Percentiles rank a stretch among this genome's conserved stretches.
phyloP scores from a whole-genome alignment of 2,329 filamentous ascomycete genomes.

The Aspergillus ochraceoroseus region DNA sequence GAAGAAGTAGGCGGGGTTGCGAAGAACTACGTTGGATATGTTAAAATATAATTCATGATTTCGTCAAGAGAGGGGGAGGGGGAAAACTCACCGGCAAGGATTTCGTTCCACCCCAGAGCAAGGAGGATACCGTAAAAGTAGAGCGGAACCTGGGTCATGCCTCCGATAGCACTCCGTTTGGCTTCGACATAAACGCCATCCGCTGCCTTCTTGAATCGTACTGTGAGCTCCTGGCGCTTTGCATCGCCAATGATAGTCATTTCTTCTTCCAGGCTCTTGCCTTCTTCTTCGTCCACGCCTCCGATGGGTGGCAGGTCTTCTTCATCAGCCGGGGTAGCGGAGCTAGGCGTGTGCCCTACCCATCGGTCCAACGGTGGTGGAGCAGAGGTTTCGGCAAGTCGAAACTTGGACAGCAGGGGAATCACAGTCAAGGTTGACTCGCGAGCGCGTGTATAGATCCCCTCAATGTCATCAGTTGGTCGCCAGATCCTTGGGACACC shows the following conservation, averaged over 20 bases:
- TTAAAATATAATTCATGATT: too few species aligned
- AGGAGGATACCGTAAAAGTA: constrained; percentile 91
- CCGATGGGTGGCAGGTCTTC: constrained; percentile 86
- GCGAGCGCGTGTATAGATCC: constrained; percentile 83
- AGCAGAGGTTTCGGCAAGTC: constrained; percentile 65
- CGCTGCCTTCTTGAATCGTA: constrained; percentile 96
- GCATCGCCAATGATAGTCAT: constrained; percentile 89
- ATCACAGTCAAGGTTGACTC: constrained; percentile 90
- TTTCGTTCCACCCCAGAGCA: constrained; percentile 97
- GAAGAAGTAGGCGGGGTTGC: constrained; percentile 89
- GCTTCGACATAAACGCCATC: constrained; percentile 98
- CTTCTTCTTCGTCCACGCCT: constrained; percentile 89
- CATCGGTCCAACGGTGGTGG: constrained; percentile 79
- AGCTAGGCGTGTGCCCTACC: constrained; percentile 71
- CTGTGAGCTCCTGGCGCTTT: constrained; percentile 84
- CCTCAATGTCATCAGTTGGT: constrained; percentile 94
- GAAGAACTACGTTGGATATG: too few species aligned
- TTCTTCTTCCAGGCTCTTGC: constrained; percentile 91
- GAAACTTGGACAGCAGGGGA: constrained; percentile 80
- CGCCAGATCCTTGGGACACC: constrained; percentile 96
- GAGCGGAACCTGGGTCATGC: constrained; percentile 85
- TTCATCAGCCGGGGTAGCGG: constrained; percentile 75
- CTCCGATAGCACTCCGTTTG: constrained; percentile 92
- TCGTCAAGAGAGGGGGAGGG: too few species aligned
- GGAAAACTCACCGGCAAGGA: constrained; percentile 70